A percentile compares a stretch with the other conserved stretches of the same genome.
phyloP scores from a whole-genome alignment of 257 asterid species.

The Nicotiana tabacum region DNA sequence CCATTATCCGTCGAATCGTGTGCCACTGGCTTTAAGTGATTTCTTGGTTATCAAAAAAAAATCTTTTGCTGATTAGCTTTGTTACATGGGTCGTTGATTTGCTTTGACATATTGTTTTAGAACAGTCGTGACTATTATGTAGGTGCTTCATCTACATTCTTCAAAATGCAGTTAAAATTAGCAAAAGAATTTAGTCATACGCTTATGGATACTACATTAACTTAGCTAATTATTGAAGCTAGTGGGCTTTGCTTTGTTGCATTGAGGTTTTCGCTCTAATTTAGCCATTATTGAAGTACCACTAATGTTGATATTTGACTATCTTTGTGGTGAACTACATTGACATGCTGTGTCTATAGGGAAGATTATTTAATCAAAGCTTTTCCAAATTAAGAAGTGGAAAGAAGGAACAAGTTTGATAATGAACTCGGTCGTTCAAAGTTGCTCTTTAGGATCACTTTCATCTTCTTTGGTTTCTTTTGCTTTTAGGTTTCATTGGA shows the following conservation, averaged over 20 bases:
- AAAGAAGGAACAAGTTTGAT: not conserved
- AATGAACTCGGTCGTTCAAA: not conserved
- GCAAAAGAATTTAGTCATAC: not conserved
- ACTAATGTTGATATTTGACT: not conserved
- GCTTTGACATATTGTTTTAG: not conserved
- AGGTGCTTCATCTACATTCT: not conserved
- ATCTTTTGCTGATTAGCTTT: not conserved
- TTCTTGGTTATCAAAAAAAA: not conserved
- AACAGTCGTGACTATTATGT: not conserved
- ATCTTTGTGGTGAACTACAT: not conserved
- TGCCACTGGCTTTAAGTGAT: not conserved
- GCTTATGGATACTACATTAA: not conserved
- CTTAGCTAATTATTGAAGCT: not conserved
- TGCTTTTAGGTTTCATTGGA: slow-evolving; percentile 61
- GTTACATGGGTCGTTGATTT: not conserved
- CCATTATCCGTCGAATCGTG: not conserved
- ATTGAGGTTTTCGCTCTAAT: not conserved
- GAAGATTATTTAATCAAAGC: not conserved
- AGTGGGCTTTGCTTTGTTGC: not conserved
- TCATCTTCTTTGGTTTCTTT: not conserved
- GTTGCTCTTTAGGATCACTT: not conserved
- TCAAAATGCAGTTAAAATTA: not conserved
- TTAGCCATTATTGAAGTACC: not conserved
- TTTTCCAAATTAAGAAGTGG: not conserved
- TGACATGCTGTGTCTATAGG: not conserved